phyloP scores from a whole-genome alignment of 257 asterid species.

The Nicotiana tabacum region DNA sequence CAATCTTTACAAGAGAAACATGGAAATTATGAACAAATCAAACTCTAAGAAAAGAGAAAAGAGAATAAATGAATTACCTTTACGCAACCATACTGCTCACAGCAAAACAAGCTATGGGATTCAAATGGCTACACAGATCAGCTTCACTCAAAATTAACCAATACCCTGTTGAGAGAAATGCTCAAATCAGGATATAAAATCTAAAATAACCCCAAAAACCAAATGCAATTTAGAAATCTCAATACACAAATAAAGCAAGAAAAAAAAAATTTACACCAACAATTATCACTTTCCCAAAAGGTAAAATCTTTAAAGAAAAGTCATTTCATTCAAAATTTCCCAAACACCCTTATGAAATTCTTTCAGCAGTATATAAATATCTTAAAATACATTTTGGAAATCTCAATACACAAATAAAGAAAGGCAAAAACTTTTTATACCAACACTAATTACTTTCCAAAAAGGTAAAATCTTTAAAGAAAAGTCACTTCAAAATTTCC shows the following conservation, averaged over 20 bases:
- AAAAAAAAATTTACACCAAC: background rate
- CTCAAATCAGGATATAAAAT: background rate
- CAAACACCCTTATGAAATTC: background rate
- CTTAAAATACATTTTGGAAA: background rate
- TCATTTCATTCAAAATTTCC: background rate
- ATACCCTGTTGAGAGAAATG: background rate
- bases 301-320: background rate
- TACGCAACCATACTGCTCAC: background rate
- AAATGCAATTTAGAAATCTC: background rate
- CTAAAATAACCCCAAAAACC: background rate
- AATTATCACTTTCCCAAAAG: background rate
- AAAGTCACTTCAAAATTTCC: background rate
- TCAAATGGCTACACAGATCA: constrained; percentile 11
- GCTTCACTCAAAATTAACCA: background rate
- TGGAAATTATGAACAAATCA: background rate
- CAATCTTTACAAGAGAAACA: background rate
- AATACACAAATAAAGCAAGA: background rate
- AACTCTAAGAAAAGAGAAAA: background rate
- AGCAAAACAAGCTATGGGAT: background rate
- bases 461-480: background rate
- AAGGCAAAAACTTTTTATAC: background rate
- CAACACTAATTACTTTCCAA: background rate
- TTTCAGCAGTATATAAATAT: background rate
- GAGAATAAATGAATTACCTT: background rate
- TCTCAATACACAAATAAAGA: background rate